Conservation (phyloP, 495 filamentous ascomycete genomes). For the Aspergillus homomorphus region DNA sequence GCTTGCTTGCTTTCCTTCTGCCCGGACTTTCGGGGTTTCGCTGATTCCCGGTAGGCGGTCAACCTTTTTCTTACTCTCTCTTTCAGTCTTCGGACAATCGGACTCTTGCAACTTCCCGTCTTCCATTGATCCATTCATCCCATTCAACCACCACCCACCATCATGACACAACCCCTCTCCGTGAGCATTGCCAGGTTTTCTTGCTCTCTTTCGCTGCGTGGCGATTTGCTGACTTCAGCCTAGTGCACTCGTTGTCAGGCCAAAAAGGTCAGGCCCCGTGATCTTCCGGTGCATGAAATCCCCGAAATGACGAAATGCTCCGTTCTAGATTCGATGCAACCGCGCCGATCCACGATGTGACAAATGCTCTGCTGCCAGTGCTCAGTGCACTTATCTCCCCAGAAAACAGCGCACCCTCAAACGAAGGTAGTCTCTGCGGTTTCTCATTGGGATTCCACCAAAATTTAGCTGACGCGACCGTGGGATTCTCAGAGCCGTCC, state of each 20-base stretch:
- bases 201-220: too few relatives aligned
- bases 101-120: constrained; percentile 5
- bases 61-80: too few relatives aligned
- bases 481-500: background rate
- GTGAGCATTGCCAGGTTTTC: background rate
- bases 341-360: constrained; percentile 20
- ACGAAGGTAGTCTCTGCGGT: constrained; percentile 5
- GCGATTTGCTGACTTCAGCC: background rate
- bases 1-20: too few relatives aligned
- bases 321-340: constrained; percentile 25
- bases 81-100: constrained; percentile 11
- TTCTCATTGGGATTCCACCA: background rate
- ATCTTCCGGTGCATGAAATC: background rate
- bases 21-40: constrained; percentile 11
- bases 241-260: constrained; percentile 23
- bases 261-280: constrained; percentile 15
- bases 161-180: constrained; percentile 5
- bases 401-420: constrained; percentile 19
- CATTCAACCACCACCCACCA: background rate
- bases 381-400: constrained; percentile 16
- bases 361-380: constrained; percentile 18
- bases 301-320: background rate
- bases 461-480: background rate
- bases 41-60: background rate
- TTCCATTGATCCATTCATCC: background rate